Evolutionary conservation across 768 basidiomycete genomes (phyloP).

Genomic region (Naganishia randhawae): DNA sequence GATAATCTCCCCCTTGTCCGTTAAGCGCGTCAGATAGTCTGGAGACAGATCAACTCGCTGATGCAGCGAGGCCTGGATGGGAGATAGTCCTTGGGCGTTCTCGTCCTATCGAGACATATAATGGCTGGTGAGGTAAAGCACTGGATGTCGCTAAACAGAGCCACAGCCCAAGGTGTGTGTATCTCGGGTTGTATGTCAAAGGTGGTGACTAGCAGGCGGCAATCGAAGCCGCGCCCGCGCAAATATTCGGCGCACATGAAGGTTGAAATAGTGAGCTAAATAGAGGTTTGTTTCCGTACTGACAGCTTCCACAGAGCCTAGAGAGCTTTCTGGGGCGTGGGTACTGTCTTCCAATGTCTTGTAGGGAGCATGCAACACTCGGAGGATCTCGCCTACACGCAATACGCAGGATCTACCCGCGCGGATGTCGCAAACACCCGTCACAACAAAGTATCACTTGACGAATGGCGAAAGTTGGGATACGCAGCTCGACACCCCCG

Average conservation of each 20-base stretch:
- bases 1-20: neutral
- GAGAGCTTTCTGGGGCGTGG: neutral
- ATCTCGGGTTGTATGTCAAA: neutral
- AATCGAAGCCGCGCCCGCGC: neutral
- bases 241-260: neutral
- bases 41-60: neutral
- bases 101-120: too few species aligned
- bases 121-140: too few species aligned
- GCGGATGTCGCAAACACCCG: too few species aligned
- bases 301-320: neutral
- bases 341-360: too few species aligned
- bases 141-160: too few species aligned
- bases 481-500: neutral
- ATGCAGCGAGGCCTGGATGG: neutral
- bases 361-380: too few species aligned
- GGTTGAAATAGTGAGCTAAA: neutral
- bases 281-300: neutral
- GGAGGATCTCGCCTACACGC: too few species aligned
- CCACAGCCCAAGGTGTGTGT: neutral
- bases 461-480: too few species aligned
- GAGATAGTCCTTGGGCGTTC: neutral
- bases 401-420: too few species aligned
- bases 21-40: neutral
- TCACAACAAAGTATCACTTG: too few species aligned
- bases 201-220: neutral